These are phyloP conservation scores for Zygotorulaspora chibaensis DNA, from an alignment of 805 yeast species.

Conservation along the genomic window DNA sequence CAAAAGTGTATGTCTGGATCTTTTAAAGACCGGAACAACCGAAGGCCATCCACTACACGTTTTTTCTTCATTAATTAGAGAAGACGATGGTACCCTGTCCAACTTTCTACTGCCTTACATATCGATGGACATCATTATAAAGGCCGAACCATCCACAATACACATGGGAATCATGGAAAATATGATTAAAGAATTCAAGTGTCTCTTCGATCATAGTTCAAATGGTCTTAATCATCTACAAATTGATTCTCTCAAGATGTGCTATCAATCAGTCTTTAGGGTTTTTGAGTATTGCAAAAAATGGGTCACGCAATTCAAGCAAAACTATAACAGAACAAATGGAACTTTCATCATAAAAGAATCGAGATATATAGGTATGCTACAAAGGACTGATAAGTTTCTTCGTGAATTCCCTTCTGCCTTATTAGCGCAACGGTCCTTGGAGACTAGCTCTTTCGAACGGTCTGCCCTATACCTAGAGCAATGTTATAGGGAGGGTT, in stretches of 20 bases:
- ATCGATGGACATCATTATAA: slow-evolving; percentile 57
- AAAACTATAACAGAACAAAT: slow-evolving; percentile 27
- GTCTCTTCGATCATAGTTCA: slow-evolving; percentile 49
- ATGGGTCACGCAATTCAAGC: slow-evolving; percentile 53
- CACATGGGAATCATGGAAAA: slow-evolving; percentile 39
- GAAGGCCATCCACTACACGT: slow-evolving; percentile 50
- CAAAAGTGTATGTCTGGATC: slow-evolving; percentile 58
- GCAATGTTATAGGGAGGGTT: slow-evolving; percentile 52
- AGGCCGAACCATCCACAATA: slow-evolving; percentile 41
- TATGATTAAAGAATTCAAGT: slow-evolving; percentile 55
- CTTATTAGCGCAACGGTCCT: slow-evolving; percentile 69
- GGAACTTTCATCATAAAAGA: slow-evolving; percentile 31
- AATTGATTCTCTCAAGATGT: slow-evolving; percentile 56
- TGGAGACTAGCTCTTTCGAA: slow-evolving; percentile 81
- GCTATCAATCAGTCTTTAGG: slow-evolving; percentile 70
- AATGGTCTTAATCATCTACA: slow-evolving; percentile 47
- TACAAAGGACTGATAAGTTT: slow-evolving; percentile 43
- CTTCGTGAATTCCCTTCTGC: slow-evolving; percentile 58
- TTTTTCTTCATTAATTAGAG: slow-evolving; percentile 60
- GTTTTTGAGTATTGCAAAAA: slow-evolving; percentile 79
- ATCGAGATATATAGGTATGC: slow-evolving; percentile 19
- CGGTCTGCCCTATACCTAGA: slow-evolving; percentile 84
- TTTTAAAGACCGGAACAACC: slow-evolving; percentile 42
- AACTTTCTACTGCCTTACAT: slow-evolving; percentile 74
- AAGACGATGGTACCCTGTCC: slow-evolving; percentile 65